Evolutionary conservation across 441 rosid genomes (phyloP), one percentile per base, ranked within the genome.

Genomic region (Hura crepitans): DNA sequence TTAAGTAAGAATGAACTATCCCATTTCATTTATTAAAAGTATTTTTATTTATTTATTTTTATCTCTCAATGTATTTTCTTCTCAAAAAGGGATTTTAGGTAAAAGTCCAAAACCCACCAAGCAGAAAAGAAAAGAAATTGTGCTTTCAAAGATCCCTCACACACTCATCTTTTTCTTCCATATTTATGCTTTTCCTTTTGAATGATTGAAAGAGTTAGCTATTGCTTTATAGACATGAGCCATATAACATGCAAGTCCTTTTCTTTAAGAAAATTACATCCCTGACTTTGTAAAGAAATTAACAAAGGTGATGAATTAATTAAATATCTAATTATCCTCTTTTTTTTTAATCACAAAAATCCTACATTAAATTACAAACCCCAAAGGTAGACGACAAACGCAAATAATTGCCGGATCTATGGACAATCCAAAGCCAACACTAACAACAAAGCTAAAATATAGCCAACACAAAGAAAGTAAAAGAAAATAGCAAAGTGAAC

Each of bases 391-490:
- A 75, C 47, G 82, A 78, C 87, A 80, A 84, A 75, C 77, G 75
- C 74, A 80, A 67, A 78, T 80, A 80, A 81, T 80, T 80, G 81
- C 79, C 35, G 64, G 70, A 73, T 81, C 82, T 67, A 45, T 53
- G 72, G 72, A 76, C 71, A 79, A 56, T 75, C 69, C 75, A 77
- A 75, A 72, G 39, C 75, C 70, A 75, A 54, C 75, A 72, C 69
- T 46, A 43, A 11, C 61, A 72, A 68, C 74, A 61, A 69, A 35
- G 4, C 30, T 18, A 4, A n/a, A 18, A 45, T 31, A 35, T 49
- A 4, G n/a, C 46, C 46, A 23, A 60, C 1, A 63, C 6, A 2
- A 17, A 63, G 23, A 27, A 17, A 15, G 8, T 0, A 35, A 27
- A 49, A 59, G 28, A 17, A 22, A 63, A 5, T n/a, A 53, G 30